These are phyloP conservation scores for Scenedesmus sp. DNA, from an alignment of 163 green algal species.

Conservation along the genomic window DNA sequence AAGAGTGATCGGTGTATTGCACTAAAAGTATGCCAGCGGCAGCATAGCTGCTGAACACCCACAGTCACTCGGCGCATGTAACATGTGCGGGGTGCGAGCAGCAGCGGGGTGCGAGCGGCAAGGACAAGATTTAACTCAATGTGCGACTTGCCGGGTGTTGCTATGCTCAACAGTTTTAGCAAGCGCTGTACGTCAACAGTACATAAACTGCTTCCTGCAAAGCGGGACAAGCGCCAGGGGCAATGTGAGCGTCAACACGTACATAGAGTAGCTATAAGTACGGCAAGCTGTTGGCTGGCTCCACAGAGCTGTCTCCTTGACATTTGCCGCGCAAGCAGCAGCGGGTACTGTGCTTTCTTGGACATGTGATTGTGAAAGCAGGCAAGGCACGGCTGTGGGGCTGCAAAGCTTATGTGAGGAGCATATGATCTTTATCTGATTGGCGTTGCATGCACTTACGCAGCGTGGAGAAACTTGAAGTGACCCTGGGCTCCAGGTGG, in stretches of 20 bases:
- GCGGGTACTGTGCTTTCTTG: background rate
- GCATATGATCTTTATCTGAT: background rate
- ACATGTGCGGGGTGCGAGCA: background rate
- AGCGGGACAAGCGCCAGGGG: background rate
- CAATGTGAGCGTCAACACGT: background rate
- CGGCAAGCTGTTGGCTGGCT: background rate
- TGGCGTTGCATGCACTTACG: background rate
- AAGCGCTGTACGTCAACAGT: background rate
- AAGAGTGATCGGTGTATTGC: background rate
- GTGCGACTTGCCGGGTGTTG: no score
- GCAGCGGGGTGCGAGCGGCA: no score
- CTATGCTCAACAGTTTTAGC: background rate
- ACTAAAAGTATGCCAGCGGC: background rate
- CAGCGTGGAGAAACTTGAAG: background rate
- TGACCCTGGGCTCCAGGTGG: background rate
- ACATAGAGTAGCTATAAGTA: background rate
- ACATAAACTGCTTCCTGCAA: background rate
- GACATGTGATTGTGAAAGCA: background rate
- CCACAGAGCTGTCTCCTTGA: background rate
- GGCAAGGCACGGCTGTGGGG: background rate
- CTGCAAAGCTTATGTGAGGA: background rate
- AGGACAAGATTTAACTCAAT: no score
- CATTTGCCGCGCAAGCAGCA: background rate
- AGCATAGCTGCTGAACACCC: background rate
- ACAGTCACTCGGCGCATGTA: slow-evolving; percentile 9